Percentiles rank a stretch among this genome's conserved stretches.
phyloP scores from a whole-genome alignment of 192 early-diverging fungal genomes.

The Coemansia sp. region DNA sequence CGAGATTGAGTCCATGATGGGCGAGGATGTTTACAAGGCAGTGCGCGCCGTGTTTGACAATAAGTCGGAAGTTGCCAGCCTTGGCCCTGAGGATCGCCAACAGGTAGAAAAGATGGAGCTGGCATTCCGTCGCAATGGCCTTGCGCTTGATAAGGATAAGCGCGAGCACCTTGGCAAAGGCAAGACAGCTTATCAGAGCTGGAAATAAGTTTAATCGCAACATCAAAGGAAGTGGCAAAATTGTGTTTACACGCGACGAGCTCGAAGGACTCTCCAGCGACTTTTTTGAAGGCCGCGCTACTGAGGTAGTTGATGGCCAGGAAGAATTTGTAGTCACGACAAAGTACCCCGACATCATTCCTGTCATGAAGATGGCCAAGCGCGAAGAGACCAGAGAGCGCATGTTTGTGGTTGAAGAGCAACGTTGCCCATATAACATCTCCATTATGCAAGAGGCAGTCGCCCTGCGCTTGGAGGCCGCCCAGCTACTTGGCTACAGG shows the following conservation, averaged over 20 bases:
- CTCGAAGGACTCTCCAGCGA: constrained; percentile 75
- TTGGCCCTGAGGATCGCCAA: constrained; percentile 62
- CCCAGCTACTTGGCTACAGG: constrained; percentile 68
- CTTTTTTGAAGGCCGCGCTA: constrained; percentile 65
- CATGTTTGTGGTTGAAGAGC: constrained; percentile 56
- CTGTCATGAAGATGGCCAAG: constrained; percentile 57
- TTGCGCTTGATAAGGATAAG: constrained; percentile 62
- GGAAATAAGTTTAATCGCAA: constrained; percentile 68
- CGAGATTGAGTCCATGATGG: constrained; percentile 64
- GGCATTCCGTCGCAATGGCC: constrained; percentile 69
- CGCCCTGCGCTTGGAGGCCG: constrained; percentile 57
- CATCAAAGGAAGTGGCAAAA: too few species aligned
- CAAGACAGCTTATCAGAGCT: too few species aligned
- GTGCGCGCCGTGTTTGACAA: constrained; percentile 52
- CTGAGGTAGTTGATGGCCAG: constrained; percentile 61
- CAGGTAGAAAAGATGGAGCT: constrained; percentile 64
- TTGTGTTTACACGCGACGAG: constrained; percentile 60
- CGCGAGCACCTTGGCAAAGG: constrained; percentile 61
- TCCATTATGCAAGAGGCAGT: constrained; percentile 63
- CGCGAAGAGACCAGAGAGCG: constrained; percentile 59
- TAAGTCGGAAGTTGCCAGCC: constrained; percentile 26
- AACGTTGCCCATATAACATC: constrained; percentile 64
- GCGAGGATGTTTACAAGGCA: constrained; percentile 61
- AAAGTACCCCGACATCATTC: constrained; percentile 66
- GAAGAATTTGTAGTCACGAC: constrained; percentile 69